Conservation (phyloP, 78 protist genomes). For the Dictyostelium intermedium region DNA sequence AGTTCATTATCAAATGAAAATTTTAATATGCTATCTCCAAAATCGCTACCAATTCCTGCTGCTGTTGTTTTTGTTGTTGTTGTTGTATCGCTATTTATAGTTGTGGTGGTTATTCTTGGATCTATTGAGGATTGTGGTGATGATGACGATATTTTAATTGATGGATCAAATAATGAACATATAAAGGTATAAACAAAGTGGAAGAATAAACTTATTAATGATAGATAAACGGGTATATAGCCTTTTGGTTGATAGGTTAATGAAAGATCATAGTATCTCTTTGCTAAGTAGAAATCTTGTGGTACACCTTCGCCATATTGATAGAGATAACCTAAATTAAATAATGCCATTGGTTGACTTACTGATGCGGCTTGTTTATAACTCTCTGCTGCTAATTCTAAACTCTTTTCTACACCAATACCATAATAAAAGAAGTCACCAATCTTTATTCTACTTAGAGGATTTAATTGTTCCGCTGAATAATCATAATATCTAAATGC, state of each 20-base stretch:
- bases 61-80: background rate
- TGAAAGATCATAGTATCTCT: slow-evolving; percentile 91
- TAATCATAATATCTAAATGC: slow-evolving; percentile 58
- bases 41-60: background rate
- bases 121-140: background rate
- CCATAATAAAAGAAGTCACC: slow-evolving; percentile 94
- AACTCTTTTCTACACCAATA: slow-evolving; percentile 62
- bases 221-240: slow-evolving; percentile 78
- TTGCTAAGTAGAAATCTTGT: slow-evolving; percentile 89
- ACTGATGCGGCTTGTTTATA: slow-evolving; percentile 76
- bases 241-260: slow-evolving; percentile 58
- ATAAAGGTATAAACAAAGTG: slow-evolving; percentile 41
- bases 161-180: slow-evolving; percentile 26
- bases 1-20: background rate
- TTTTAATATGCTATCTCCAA: background rate
- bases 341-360: slow-evolving; percentile 84
- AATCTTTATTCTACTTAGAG: slow-evolving; percentile 76
- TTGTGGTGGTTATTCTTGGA: background rate
- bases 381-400: slow-evolving; percentile 74
- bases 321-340: slow-evolving; percentile 92
- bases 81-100: background rate
- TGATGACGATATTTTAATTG: background rate
- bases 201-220: slow-evolving; percentile 59
- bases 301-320: slow-evolving; percentile 87
- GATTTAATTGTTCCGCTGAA: slow-evolving; percentile 82